These are phyloP conservation scores for Dactylonectria estremocensis DNA, from an alignment of 2,329 filamentous ascomycete genomes.

Conservation along the genomic window DNA sequence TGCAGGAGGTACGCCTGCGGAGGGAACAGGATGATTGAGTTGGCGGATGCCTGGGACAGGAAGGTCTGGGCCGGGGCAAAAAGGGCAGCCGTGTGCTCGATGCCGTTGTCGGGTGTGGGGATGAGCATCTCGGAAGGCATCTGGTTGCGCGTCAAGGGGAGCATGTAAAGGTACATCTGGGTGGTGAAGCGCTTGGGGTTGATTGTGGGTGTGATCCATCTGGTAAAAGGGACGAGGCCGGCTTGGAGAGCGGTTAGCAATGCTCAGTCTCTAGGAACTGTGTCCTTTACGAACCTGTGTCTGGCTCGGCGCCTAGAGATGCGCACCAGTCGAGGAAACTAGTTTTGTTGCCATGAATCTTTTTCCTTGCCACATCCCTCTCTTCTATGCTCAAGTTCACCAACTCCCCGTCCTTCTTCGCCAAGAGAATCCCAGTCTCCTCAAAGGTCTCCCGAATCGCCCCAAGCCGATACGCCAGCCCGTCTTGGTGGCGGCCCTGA, in stretches of 20 bases:
- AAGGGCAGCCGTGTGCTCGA: slow-evolving; percentile 79
- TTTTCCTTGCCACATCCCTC: slow-evolving; percentile 75
- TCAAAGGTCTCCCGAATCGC: slow-evolving; percentile 95
- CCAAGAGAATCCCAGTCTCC: slow-evolving; percentile 91
- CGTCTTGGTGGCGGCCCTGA: slow-evolving; percentile 77
- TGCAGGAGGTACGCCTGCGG: slow-evolving; percentile 86
- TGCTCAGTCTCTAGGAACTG: not conserved
- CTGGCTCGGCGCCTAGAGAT: slow-evolving; percentile 71
- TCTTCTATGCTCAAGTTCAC: slow-evolving; percentile 73
- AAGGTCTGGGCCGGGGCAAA: slow-evolving; percentile 82
- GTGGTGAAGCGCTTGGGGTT: slow-evolving; percentile 87
- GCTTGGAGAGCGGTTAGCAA: slow-evolving; percentile 59
- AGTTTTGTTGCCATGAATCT: slow-evolving; percentile 77
- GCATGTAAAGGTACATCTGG: slow-evolving; percentile 96
- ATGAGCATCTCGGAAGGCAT: slow-evolving; percentile 68
- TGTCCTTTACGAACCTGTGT: slow-evolving; percentile 68
- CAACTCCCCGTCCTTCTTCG: slow-evolving; percentile 67
- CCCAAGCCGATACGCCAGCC: slow-evolving; percentile 81
- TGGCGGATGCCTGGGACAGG: slow-evolving; percentile 73
- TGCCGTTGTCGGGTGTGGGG: slow-evolving; percentile 79
- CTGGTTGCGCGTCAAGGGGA: slow-evolving; percentile 66
- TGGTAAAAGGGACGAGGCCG: slow-evolving; percentile 84
- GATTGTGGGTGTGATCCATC: slow-evolving; percentile 88
- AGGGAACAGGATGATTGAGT: slow-evolving; percentile 88
- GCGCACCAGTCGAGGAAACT: slow-evolving; percentile 78